Conservation (phyloP, 495 filamentous ascomycete genomes). For the Neurospora sp. region DNA sequence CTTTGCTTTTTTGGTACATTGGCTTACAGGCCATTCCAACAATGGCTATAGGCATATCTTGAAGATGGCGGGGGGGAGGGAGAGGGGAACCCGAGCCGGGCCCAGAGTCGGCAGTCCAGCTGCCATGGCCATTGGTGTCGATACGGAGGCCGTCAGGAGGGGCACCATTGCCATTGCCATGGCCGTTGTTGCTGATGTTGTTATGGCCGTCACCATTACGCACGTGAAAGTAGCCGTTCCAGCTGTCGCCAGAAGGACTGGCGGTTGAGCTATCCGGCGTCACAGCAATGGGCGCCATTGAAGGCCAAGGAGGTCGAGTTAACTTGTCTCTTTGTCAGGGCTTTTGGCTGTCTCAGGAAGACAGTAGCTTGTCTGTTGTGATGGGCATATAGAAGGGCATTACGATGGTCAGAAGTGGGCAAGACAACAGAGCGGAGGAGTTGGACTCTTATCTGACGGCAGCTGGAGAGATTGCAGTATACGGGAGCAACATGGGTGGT, state of each 20-base stretch:
- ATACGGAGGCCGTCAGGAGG: background rate
- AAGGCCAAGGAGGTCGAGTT: background rate
- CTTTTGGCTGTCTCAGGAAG: background rate
- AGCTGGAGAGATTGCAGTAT: background rate
- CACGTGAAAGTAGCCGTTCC: constrained; percentile 18
- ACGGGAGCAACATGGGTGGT: background rate
- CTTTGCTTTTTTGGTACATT: background rate
- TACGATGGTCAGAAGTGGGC: background rate
- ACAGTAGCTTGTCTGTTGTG: background rate
- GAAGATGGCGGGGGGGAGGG: background rate
- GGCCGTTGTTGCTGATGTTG: constrained; percentile 28
- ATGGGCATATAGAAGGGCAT: background rate
- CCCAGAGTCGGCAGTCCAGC: constrained; percentile 4
- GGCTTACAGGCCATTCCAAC: constrained; percentile 48
- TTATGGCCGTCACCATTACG: constrained; percentile 18
- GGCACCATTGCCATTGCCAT: constrained; percentile 13
- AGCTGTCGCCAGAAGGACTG: constrained; percentile 22
- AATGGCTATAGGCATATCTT: constrained; percentile 40
- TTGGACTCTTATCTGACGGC: background rate
- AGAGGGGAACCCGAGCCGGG: constrained; percentile 3
- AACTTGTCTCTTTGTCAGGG: background rate
- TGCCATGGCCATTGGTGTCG: constrained; percentile 7
- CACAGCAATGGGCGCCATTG: constrained; percentile 35
- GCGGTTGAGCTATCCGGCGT: constrained; percentile 29
- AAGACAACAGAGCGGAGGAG: background rate